Conservation (phyloP, 2,329 filamentous ascomycete genomes). For the Sporothrix pseudoabietina region DNA sequence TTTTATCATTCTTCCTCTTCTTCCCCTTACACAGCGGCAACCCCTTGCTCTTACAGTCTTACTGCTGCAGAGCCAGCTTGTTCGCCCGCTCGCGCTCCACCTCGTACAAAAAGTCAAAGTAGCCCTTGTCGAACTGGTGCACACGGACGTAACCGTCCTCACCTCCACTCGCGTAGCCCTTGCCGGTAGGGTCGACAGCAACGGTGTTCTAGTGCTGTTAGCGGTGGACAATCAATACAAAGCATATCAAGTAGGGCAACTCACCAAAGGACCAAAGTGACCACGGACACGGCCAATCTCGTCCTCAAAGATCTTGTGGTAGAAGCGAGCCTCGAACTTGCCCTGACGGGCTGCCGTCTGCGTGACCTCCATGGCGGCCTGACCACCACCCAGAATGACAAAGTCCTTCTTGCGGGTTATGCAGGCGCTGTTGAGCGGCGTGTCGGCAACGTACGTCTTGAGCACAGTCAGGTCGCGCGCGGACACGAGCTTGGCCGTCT, state of each 20-base stretch:
- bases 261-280: constrained; percentile 84
- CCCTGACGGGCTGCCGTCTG: constrained; percentile 91
- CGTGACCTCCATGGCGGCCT: constrained; percentile 98
- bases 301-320: constrained; percentile 99
- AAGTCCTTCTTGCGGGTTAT: constrained; percentile 97
- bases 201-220: constrained; percentile 71
- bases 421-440: constrained; percentile 91
- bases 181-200: constrained; percentile 86
- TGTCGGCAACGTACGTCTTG: constrained; percentile 91
- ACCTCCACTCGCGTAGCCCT: constrained; percentile 90
- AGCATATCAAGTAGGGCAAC: constrained; percentile 31
- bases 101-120: constrained; percentile 99
- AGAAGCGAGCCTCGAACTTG: constrained; percentile 99
- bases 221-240: not conserved
- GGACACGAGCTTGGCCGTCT: constrained; percentile 90
- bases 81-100: constrained; percentile 81
- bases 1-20: not conserved
- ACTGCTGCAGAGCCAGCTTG: constrained; percentile 41
- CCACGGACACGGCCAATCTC: constrained; percentile 96
- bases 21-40: not conserved
- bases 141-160: constrained; percentile 98
- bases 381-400: constrained; percentile 95
- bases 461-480: constrained; percentile 84
- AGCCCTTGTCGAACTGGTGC: constrained; percentile 97
- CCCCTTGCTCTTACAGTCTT: constrained; percentile 28